phyloP scores from a whole-genome alignment of 108 stramenopile genomes.

The Stephanodiscus minutulus region DNA sequence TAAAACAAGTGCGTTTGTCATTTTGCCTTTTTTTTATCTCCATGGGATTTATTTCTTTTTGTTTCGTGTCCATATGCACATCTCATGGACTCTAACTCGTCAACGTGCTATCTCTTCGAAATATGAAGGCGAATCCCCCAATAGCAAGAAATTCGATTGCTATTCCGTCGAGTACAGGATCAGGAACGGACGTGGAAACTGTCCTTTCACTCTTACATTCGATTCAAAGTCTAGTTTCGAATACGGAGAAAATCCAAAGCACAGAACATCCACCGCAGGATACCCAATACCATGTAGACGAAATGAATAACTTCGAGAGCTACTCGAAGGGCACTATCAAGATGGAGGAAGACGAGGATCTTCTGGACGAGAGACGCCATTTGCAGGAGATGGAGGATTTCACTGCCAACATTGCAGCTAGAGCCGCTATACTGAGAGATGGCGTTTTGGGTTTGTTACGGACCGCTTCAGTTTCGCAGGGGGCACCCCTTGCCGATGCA shows the following conservation, averaged over 20 bases:
- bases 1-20: slow-evolving; percentile 13
- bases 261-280: slow-evolving; percentile 11
- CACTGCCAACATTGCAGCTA: slow-evolving; percentile 38
- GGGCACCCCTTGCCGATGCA: background rate
- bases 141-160: background rate
- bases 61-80: background rate
- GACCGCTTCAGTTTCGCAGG: slow-evolving; percentile 8
- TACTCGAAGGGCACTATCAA: slow-evolving; percentile 33
- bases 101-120: background rate
- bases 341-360: slow-evolving; percentile 29
- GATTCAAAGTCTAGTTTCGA: slow-evolving; percentile 28
- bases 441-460: slow-evolving; percentile 57
- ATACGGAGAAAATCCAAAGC: slow-evolving; percentile 11
- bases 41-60: slow-evolving; percentile 2
- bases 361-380: slow-evolving; percentile 24
- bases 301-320: slow-evolving; percentile 39
- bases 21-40: no score
- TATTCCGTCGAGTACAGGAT: slow-evolving; percentile 34
- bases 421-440: slow-evolving; percentile 50
- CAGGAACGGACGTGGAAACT: slow-evolving; percentile 46
- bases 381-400: slow-evolving; percentile 52
- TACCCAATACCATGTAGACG: slow-evolving; percentile 24
- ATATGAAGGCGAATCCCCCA: slow-evolving; percentile 1
- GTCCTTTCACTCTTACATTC: slow-evolving; percentile 28
- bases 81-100: background rate